Conservation (phyloP, 148 eudicot genomes). For the Bassia scoparia region DNA sequence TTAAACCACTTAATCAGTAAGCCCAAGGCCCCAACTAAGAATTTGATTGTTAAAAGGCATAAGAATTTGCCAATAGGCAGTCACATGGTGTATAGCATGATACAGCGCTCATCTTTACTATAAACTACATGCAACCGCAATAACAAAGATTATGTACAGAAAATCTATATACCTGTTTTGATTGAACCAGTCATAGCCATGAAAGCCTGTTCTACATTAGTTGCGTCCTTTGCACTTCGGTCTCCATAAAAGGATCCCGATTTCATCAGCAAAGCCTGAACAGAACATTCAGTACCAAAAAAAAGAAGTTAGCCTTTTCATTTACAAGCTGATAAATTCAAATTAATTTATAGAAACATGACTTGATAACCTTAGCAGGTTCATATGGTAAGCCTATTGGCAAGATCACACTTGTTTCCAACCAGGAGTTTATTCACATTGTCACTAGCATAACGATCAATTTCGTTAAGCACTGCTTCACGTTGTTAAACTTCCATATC, state of each 20-base stretch:
- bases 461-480: conserved; percentile 67
- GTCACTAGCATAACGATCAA: conserved; percentile 73
- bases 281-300: conserved; percentile 1
- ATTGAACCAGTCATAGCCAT: conserved; percentile 80
- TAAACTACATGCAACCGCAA: not conserved
- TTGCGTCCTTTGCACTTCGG: conserved; percentile 70
- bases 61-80: not conserved
- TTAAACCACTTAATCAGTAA: not conserved
- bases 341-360: no score
- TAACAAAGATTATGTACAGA: not conserved
- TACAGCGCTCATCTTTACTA: no score
- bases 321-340: not conserved
- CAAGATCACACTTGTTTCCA: conserved; percentile 67
- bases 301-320: conserved; percentile 6
- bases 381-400: conserved; percentile 62
- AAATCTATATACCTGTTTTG: conserved; percentile 42
- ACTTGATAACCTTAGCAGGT: conserved; percentile 62
- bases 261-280: conserved; percentile 65
- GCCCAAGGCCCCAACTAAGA: not conserved
- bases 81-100: not conserved
- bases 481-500: conserved; percentile 72
- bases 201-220: conserved; percentile 76
- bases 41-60: not conserved
- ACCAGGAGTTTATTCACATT: conserved; percentile 75
- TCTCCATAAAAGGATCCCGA: conserved; percentile 76